These are phyloP conservation scores for Chalciporus piperatus DNA, from an alignment of 768 basidiomycete genomes.

Conservation along the genomic window DNA sequence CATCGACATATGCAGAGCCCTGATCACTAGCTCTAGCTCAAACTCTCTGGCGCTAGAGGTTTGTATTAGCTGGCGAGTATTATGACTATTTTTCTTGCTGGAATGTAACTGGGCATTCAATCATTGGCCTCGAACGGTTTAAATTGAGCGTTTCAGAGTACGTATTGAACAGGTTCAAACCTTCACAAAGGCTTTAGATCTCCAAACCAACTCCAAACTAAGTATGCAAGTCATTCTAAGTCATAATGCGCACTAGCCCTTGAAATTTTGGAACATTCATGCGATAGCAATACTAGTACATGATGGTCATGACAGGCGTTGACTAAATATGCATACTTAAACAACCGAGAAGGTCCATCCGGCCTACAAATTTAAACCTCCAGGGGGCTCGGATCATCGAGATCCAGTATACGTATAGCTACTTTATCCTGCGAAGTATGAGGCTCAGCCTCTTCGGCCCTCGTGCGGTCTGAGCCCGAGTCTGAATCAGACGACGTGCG, in stretches of 20 bases:
- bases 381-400: constrained; percentile 21
- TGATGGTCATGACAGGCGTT: background rate
- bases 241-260: background rate
- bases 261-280: background rate
- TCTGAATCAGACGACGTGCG: constrained; percentile 25
- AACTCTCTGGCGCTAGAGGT: too few relatives aligned
- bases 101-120: too few relatives aligned
- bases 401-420: constrained; percentile 19
- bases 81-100: too few relatives aligned
- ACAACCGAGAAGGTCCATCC: background rate
- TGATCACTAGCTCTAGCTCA: too few relatives aligned
- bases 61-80: too few relatives aligned
- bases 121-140: too few relatives aligned
- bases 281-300: background rate
- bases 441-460: constrained; percentile 23
- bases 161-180: too few relatives aligned
- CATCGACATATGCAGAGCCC: too few relatives aligned
- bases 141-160: too few relatives aligned
- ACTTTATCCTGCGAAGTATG: constrained; percentile 27
- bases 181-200: too few relatives aligned
- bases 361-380: constrained; percentile 14
- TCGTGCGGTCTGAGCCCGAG: constrained; percentile 28
- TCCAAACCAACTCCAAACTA: too few relatives aligned
- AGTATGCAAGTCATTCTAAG: too few relatives aligned
- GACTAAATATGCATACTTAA: constrained; percentile 29